These are phyloP conservation scores for Beverwykella pulmonaria DNA, from an alignment of 495 filamentous ascomycete species.

Conservation along the genomic window DNA sequence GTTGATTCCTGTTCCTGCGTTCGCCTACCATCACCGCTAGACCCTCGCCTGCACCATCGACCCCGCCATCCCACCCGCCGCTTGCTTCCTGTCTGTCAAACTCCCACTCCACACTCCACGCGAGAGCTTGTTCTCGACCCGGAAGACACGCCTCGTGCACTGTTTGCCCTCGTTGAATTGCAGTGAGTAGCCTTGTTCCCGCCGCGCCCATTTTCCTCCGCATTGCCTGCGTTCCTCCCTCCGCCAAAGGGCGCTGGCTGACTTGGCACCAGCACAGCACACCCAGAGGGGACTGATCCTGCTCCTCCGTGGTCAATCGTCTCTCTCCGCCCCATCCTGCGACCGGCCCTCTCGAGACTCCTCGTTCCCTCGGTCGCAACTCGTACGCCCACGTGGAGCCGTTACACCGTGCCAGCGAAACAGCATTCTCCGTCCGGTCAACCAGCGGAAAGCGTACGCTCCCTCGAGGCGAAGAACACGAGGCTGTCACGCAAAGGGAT, in stretches of 20 bases:
- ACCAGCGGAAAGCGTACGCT: neutral
- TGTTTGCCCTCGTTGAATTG: neutral
- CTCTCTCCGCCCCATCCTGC: no score
- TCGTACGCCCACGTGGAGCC: neutral
- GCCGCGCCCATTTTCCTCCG: neutral
- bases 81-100: no score
- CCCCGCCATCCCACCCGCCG: conserved; percentile 19
- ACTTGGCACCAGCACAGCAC: conserved; percentile 7
- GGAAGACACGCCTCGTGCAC: neutral
- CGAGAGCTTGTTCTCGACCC: neutral
- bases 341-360: no score
- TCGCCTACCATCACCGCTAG: conserved; percentile 1
- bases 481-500: no score
- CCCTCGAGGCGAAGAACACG: neutral
- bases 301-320: conserved; percentile 5
- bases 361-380: neutral
- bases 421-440: neutral
- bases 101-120: no score
- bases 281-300: conserved; percentile 2
- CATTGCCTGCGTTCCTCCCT: neutral
- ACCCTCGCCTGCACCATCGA: neutral
- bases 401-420: neutral
- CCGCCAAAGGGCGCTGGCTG: neutral
- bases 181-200: neutral
- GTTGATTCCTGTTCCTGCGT: neutral